These are phyloP conservation scores for Globisporangium rhizosaccharum DNA, from an alignment of 352 stramenopile genomes.

Conservation along the genomic window DNA sequence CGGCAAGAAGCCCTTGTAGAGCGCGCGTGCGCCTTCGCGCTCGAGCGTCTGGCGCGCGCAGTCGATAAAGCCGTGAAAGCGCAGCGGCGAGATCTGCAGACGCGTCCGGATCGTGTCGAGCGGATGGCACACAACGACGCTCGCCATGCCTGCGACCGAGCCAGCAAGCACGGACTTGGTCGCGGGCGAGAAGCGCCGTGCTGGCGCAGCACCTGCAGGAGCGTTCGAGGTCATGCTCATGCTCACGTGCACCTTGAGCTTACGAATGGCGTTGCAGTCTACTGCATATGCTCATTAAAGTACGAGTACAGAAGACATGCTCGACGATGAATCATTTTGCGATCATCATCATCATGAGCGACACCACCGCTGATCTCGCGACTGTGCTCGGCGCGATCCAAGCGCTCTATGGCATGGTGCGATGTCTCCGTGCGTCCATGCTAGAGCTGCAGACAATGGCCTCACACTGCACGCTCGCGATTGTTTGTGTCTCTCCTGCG, in stretches of 20 bases:
- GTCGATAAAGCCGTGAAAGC: constrained; percentile 57
- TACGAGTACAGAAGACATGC: too few relatives aligned
- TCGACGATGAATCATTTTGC: neutral
- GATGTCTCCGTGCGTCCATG: constrained; percentile 6
- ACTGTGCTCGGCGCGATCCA: constrained; percentile 49
- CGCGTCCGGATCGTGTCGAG: constrained; percentile 86
- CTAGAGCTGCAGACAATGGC: neutral
- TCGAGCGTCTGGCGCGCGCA: constrained; percentile 57
- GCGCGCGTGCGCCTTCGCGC: constrained; percentile 49
- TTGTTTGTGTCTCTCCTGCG: neutral
- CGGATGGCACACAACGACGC: constrained; percentile 76
- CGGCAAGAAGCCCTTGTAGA: constrained; percentile 85
- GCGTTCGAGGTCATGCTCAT: too few relatives aligned
- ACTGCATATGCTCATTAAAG: too few relatives aligned
- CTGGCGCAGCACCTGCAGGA: too few relatives aligned
- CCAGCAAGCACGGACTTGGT: constrained; percentile 68
- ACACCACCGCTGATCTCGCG: constrained; percentile 19
- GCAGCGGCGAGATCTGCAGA: constrained; percentile 64
- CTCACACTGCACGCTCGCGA: neutral
- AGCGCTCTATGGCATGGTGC: constrained; percentile 60
- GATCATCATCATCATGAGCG: constrained; percentile 13
- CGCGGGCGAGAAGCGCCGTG: constrained; percentile 34
- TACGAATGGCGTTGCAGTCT: too few relatives aligned
- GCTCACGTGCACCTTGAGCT: too few relatives aligned
- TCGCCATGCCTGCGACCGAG: constrained; percentile 79